Evolutionary conservation across 352 stramenopile genomes (phyloP).

Genomic region (Elongisporangium prolatum): DNA sequence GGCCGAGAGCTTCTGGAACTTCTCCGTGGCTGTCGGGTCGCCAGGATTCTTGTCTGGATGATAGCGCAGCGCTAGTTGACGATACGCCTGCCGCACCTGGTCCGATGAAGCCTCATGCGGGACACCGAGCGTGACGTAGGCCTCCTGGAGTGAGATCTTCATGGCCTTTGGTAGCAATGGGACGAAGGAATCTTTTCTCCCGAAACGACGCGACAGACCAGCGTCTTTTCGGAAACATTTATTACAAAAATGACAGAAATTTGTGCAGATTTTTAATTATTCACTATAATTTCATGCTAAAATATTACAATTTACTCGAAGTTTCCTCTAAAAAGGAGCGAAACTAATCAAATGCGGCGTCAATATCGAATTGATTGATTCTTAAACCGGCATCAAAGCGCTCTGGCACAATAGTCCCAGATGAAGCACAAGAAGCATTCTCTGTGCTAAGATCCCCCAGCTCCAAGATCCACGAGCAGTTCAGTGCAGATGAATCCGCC

Average conservation of each 20-base stretch:
- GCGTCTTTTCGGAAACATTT: background rate
- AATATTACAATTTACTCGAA: too few species aligned
- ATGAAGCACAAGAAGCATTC: too few species aligned
- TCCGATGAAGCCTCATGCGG: slow-evolving; percentile 28
- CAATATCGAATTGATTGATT: too few species aligned
- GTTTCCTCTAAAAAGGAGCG: too few species aligned
- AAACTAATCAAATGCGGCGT: too few species aligned
- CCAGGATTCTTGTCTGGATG: slow-evolving; percentile 70
- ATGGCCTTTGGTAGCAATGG: slow-evolving; percentile 7
- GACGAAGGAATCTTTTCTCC: slow-evolving; percentile 5
- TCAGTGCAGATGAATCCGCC: too few species aligned
- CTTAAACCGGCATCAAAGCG: too few species aligned
- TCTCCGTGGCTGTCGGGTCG: slow-evolving; percentile 45
- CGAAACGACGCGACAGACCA: background rate
- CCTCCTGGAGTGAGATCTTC: slow-evolving; percentile 35
- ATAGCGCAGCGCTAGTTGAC: slow-evolving; percentile 53
- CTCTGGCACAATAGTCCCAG: too few species aligned
- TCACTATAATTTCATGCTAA: too few species aligned
- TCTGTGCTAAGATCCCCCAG: too few species aligned
- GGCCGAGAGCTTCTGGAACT: slow-evolving; percentile 65
- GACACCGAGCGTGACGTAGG: slow-evolving; percentile 40
- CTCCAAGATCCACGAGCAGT: too few species aligned
- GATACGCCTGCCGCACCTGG: slow-evolving; percentile 55
- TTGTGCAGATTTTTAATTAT: too few species aligned
- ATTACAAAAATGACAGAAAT: background rate